Conservation (phyloP, 2,329 filamentous ascomycete genomes). For the Aspergillus terreus region DNA sequence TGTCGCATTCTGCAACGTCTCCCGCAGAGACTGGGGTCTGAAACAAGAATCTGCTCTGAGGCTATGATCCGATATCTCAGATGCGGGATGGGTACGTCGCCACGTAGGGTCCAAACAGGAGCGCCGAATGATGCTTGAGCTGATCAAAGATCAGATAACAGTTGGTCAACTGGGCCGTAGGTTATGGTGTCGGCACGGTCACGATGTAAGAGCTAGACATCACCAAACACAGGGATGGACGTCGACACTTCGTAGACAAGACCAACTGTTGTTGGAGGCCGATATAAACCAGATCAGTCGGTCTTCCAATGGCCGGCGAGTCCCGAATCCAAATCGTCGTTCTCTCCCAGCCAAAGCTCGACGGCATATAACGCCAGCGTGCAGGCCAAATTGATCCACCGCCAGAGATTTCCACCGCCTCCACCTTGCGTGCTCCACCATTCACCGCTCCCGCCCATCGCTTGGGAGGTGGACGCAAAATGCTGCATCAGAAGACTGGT, state of each 20-base stretch:
- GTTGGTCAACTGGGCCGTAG: too few relatives aligned
- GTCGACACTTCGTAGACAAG: not conserved
- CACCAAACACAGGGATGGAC: not conserved
- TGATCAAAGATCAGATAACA: too few relatives aligned
- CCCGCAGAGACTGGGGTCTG: too few relatives aligned
- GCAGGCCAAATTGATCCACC: constrained; percentile 86
- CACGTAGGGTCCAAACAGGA: too few relatives aligned
- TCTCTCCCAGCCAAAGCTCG: constrained; percentile 78
- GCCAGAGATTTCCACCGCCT: constrained; percentile 81
- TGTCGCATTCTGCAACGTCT: too few relatives aligned
- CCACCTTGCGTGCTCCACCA: constrained; percentile 86
- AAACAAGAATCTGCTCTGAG: too few relatives aligned
- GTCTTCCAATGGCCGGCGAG: constrained; percentile 86
- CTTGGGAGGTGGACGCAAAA: constrained; percentile 68
- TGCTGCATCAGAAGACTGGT: constrained; percentile 94
- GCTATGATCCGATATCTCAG: too few relatives aligned
- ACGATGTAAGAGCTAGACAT: not conserved
- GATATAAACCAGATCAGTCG: constrained; percentile 55
- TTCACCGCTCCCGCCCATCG: constrained; percentile 59
- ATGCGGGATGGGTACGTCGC: too few relatives aligned
- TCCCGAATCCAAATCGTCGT: constrained; percentile 65
- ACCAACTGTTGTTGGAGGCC: not conserved
- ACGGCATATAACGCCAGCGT: constrained; percentile 89
- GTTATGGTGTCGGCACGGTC: too few relatives aligned
- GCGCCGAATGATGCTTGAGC: too few relatives aligned